Percentiles rank a stretch among this genome's conserved stretches.
Evolutionary conservation across 306 rosid species (phyloP).

Genomic region (Trifolium subterraneum): DNA sequence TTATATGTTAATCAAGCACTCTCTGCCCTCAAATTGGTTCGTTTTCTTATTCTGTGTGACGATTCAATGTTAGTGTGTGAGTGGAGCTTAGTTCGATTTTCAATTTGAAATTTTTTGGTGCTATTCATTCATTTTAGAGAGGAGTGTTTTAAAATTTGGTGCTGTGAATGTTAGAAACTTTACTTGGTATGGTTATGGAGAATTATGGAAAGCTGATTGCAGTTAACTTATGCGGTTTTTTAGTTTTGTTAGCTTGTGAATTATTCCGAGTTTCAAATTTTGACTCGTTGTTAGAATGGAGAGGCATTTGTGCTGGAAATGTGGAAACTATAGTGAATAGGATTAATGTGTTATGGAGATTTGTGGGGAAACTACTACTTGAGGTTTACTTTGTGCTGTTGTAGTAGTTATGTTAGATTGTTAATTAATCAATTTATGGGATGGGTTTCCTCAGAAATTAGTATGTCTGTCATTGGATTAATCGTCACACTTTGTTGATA

Average conservation of each 20-base stretch:
- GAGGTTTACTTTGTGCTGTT: conserved; percentile 10
- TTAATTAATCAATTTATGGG: conserved; percentile 7
- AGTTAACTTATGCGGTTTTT: conserved; percentile 9
- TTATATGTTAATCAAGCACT: conserved; percentile 93
- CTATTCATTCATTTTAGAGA: background rate
- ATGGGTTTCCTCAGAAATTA: background rate
- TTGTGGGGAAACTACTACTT: conserved; percentile 6
- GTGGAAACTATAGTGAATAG: conserved; percentile 13
- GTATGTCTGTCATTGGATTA: background rate
- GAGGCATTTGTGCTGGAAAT: conserved; percentile 2
- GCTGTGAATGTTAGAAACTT: conserved; percentile 17
- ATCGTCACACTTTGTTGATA: background rate
- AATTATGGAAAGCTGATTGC: conserved; percentile 7
- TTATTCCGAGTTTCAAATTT: conserved; percentile 3
- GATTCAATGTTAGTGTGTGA: background rate
- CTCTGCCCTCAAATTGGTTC: conserved; percentile 91
- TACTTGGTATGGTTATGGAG: conserved; percentile 14
- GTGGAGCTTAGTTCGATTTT: conserved; percentile 3
- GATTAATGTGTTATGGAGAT: conserved; percentile 19
- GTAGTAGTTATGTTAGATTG: conserved; percentile 25
- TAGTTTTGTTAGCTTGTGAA: conserved; percentile 25
- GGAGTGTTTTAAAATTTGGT: background rate
- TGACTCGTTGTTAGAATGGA: background rate
- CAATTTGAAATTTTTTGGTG: background rate
- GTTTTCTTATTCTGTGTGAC: background rate